Evolutionary conservation across 2,329 filamentous ascomycete species (phyloP).

Genomic region (Ascochyta pisi): DNA sequence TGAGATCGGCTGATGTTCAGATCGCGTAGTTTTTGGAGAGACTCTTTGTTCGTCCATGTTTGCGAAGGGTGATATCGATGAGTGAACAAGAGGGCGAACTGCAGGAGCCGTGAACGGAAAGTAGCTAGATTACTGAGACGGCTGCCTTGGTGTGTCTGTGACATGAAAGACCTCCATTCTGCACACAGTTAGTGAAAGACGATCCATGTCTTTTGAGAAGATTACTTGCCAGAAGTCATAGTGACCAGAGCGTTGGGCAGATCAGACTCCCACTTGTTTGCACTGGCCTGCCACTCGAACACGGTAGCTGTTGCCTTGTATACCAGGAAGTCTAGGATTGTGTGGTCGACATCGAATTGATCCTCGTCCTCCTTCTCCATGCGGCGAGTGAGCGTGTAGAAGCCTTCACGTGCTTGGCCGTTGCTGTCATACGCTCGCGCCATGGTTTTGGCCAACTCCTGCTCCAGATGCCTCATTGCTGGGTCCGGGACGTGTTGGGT

Average conservation of each 20-base stretch:
- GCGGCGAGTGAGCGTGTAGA: slow-evolving; percentile 39
- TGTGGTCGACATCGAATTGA: slow-evolving; percentile 58
- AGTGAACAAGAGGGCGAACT: slow-evolving; percentile 56
- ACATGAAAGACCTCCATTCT: slow-evolving; percentile 56
- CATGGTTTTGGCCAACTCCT: slow-evolving; percentile 31
- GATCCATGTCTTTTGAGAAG: not conserved
- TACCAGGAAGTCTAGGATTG: slow-evolving; percentile 64
- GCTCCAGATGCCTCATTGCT: slow-evolving; percentile 32
- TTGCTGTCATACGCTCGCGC: slow-evolving; percentile 21
- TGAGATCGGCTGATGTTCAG: slow-evolving; percentile 41
- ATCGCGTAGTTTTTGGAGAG: slow-evolving; percentile 46
- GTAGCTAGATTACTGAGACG: slow-evolving; percentile 50
- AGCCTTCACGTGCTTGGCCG: slow-evolving; percentile 36
- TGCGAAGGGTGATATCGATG: slow-evolving; percentile 49
- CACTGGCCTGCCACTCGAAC: slow-evolving; percentile 45
- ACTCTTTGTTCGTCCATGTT: slow-evolving; percentile 47
- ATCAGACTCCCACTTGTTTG: slow-evolving; percentile 41
- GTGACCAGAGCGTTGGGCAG: slow-evolving; percentile 41
- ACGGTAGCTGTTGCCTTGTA: slow-evolving; percentile 55
- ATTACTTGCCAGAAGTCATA: slow-evolving; percentile 42
- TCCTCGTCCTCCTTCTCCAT: slow-evolving; percentile 47
- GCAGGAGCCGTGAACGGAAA: slow-evolving; percentile 58
- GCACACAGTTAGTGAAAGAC: slow-evolving; percentile 7
- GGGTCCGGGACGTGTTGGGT: slow-evolving; percentile 22
- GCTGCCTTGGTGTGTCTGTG: slow-evolving; percentile 47